These are phyloP conservation scores for Nepenthes alata DNA, from an alignment of 179 eudicot species.

Conservation along the genomic window DNA sequence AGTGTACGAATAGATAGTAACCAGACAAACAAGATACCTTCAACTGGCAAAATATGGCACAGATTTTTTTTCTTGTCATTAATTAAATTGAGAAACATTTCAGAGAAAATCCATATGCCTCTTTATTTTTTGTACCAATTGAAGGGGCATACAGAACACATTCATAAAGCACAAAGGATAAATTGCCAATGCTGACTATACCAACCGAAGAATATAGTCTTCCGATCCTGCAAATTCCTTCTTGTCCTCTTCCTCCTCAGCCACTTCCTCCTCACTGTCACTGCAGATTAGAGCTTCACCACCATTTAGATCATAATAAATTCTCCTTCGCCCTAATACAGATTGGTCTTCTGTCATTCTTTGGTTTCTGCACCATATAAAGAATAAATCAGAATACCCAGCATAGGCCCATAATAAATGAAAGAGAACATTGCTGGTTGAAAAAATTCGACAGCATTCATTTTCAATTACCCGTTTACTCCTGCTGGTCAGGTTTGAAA, in stretches of 20 bases:
- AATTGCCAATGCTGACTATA: neutral
- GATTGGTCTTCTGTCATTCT: conserved; percentile 99
- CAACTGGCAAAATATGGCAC: neutral
- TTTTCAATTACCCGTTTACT: no score
- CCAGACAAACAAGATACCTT: no score
- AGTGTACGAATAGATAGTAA: no score
- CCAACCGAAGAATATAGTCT: conserved; percentile 80
- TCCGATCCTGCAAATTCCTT: conserved; percentile 66
- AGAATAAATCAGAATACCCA: conserved; percentile 1
- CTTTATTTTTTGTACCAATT: no score
- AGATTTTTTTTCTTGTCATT: neutral
- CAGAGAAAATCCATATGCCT: no score
- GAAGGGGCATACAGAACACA: neutral
- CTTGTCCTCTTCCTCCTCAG: conserved; percentile 80
- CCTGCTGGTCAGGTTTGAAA: no score
- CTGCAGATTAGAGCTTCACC: conserved; percentile 94
- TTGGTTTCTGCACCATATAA: conserved; percentile 58
- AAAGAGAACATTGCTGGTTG: neutral
- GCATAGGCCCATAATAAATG: neutral
- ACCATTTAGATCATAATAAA: conserved; percentile 85
- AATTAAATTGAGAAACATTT: no score
- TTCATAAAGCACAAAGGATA: neutral
- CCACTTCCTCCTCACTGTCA: conserved; percentile 92
- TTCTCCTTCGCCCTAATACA: conserved; percentile 91
- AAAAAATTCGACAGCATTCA: no score